A percentile compares a stretch with the other conserved stretches of the same genome.
phyloP scores from a whole-genome alignment of 305 asterid genomes.

The Plantago coronopus region DNA sequence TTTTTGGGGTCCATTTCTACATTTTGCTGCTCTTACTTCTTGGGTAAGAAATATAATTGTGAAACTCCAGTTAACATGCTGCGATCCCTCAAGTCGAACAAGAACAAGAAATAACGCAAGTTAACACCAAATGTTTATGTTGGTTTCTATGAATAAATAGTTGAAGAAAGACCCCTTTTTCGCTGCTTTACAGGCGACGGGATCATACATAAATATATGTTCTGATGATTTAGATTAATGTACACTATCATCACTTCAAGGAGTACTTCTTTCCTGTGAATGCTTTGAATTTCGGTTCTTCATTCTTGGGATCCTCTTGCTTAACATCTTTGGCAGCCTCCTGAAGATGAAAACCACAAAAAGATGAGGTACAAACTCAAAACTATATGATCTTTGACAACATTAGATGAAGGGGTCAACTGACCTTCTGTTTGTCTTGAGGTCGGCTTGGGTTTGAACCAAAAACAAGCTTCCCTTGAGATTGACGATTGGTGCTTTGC shows the following conservation, averaged over 20 bases:
- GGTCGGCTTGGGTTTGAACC: constrained; percentile 64
- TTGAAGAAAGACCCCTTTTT: no score
- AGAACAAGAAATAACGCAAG: no score
- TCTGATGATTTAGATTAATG: constrained; percentile 15
- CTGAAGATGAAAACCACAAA: constrained; percentile 29
- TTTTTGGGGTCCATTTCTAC: no score
- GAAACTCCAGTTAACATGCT: no score
- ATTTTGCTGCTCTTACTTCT: no score
- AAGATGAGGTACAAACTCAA: not conserved
- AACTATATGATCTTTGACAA: not conserved
- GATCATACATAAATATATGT: constrained; percentile 3
- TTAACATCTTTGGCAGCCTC: constrained; percentile 65
- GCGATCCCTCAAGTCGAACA: no score
- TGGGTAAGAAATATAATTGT: no score
- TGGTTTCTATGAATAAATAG: no score
- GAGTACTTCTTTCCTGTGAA: constrained; percentile 94
- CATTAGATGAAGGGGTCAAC: not conserved
- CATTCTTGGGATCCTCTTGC: constrained; percentile 65
- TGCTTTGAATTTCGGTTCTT: constrained; percentile 83
- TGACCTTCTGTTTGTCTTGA: constrained; percentile 55
- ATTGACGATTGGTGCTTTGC: constrained; percentile 57
- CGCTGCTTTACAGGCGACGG: not conserved
- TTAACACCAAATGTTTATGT: no score
- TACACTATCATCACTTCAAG: constrained; percentile 54
- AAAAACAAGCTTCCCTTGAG: constrained; percentile 90